A percentile compares a stretch with the other conserved stretches of the same genome.
Conservation (phyloP, 345 rosid genomes). For the Populus nigra region DNA sequence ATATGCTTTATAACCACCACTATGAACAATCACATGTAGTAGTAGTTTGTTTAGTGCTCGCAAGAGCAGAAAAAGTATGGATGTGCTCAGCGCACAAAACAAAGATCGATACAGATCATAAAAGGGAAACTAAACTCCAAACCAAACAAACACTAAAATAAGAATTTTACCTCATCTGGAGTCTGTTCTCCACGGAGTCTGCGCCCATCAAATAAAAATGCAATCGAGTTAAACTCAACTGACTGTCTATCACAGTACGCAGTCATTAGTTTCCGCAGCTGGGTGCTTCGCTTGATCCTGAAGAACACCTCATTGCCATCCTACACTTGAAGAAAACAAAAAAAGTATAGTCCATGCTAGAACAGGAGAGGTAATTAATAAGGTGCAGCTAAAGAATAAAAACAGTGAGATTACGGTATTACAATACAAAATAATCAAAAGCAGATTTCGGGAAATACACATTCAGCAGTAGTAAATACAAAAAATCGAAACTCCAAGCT, state of each 20-base stretch:
- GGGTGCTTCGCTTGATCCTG: slow-evolving; percentile 37
- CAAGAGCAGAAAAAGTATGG: too few relatives aligned
- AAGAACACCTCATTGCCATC: slow-evolving; percentile 37
- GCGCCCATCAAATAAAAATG: slow-evolving; percentile 34
- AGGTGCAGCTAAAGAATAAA: not conserved
- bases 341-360: not conserved
- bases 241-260: slow-evolving; percentile 35
- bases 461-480: too few relatives aligned
- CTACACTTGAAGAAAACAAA: not conserved
- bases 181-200: slow-evolving; percentile 34
- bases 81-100: too few relatives aligned
- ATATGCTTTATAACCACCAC: too few relatives aligned
- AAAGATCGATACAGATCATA: too few relatives aligned
- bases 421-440: too few relatives aligned
- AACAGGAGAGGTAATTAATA: not conserved
- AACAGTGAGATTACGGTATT: too few relatives aligned
- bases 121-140: not conserved
- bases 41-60: too few relatives aligned
- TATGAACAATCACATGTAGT: too few relatives aligned
- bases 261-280: slow-evolving; percentile 28
- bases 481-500: too few relatives aligned
- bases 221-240: slow-evolving; percentile 32
- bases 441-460: too few relatives aligned
- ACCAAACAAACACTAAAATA: not conserved
- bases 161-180: slow-evolving; percentile 25